These are phyloP conservation scores for Pseudoturritis turrita DNA, from an alignment of 345 rosid species.

Conservation along the genomic window DNA sequence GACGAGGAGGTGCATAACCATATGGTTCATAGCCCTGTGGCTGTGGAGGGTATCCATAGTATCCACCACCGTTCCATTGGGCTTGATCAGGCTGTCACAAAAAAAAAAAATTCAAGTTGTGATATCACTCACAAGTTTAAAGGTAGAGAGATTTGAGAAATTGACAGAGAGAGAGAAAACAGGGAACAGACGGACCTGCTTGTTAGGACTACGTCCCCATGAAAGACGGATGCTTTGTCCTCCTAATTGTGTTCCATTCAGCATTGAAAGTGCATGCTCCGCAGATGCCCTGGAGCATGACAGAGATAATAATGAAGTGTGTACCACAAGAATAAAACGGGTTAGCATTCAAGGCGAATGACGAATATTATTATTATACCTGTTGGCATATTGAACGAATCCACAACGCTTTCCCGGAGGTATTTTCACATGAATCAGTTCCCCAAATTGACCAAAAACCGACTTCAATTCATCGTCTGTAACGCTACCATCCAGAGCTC, in stretches of 20 bases:
- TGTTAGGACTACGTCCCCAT: conserved; percentile 95
- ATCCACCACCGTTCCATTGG: conserved; percentile 72
- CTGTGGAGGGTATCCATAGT: conserved; percentile 35
- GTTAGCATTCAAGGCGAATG: neutral
- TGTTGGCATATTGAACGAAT: conserved; percentile 85
- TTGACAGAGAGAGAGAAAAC: neutral
- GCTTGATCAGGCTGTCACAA: conserved; percentile 68
- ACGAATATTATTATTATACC: conserved; percentile 35
- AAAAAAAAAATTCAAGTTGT: neutral
- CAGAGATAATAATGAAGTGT: neutral
- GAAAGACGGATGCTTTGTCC: conserved; percentile 90
- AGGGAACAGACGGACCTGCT: conserved; percentile 53
- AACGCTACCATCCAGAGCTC: conserved; percentile 81
- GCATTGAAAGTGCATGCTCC: conserved; percentile 63
- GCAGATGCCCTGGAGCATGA: conserved; percentile 54
- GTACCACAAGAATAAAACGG: neutral
- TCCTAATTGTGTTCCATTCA: conserved; percentile 82
- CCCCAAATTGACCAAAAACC: conserved; percentile 81
- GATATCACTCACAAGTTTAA: neutral
- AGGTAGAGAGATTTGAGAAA: neutral
- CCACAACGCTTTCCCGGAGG: conserved; percentile 99
- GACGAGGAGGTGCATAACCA: conserved; percentile 58
- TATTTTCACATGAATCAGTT: conserved; percentile 85
- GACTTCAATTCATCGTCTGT: conserved; percentile 71
- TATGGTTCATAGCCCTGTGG: conserved; percentile 79